These are phyloP conservation scores for Elsinoe perseae DNA, from an alignment of 2,329 filamentous ascomycete genomes.

Conservation along the genomic window DNA sequence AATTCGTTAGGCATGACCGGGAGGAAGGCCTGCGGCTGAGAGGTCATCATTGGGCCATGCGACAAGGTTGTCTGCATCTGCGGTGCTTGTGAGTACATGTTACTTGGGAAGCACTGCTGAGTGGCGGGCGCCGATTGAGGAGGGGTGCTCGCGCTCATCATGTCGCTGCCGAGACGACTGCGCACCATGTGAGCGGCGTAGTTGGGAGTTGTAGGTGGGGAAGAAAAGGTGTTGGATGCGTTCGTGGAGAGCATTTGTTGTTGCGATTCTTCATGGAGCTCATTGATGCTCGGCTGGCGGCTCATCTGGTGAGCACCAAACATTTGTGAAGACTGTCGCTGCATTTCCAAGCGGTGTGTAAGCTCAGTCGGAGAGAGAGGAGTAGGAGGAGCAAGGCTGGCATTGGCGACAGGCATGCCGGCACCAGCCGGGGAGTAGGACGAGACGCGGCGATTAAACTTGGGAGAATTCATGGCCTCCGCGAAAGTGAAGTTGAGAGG, in stretches of 20 bases:
- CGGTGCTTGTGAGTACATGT: conserved; percentile 23
- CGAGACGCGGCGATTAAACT: conserved; percentile 35
- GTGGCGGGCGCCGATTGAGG: conserved; percentile 44
- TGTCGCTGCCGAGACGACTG: conserved; percentile 27
- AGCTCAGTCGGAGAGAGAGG: conserved; percentile 40
- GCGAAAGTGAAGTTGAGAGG: conserved; percentile 40
- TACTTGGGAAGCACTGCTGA: conserved; percentile 40
- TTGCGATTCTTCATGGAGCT: conserved; percentile 29
- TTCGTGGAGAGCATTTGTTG: conserved; percentile 21
- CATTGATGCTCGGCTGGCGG: conserved; percentile 35
- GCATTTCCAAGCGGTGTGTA: conserved; percentile 21
- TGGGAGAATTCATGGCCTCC: conserved; percentile 42
- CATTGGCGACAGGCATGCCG: conserved; percentile 24
- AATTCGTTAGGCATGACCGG: conserved; percentile 19
- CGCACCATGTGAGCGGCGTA: conserved; percentile 26
- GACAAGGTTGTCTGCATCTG: conserved; percentile 18
- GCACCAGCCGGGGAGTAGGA: conserved; percentile 30
- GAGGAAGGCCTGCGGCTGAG: conserved; percentile 18
- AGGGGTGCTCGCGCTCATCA: conserved; percentile 39
- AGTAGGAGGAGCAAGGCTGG: conserved; percentile 41
- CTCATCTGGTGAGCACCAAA: conserved; percentile 22
- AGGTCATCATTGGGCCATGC: conserved; percentile 18
- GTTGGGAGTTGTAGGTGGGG: conserved; percentile 41
- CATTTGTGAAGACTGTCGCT: conserved; percentile 18
- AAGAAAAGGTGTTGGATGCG: conserved; percentile 29